Base-by-base conservation (phyloP, 345 rosid species). In the Aegle marmelos region DNA sequence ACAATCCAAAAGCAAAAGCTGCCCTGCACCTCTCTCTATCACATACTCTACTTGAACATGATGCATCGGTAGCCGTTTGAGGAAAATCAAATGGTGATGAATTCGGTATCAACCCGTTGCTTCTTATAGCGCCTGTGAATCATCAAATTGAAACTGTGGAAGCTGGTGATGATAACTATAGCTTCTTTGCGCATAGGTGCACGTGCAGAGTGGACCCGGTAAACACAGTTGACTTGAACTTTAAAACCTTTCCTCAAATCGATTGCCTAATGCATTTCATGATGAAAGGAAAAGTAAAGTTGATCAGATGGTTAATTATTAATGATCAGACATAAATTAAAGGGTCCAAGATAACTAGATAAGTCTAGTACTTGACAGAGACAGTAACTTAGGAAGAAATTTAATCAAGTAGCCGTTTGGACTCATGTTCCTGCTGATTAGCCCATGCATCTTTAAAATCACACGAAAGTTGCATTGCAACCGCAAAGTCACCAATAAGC, bases 1-100 rank as follows among this genome's bases (percentile, higher is more conserved):
- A 82, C 83, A 78, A 76, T 75, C 81, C 78, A 82, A 89, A 84
- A 89, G 88, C 84, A 79, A 90, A 92, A 88, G 88, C 91, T 84
- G 84, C 76, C 70, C 78, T 39, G 45, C 17, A 45, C 50, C 50
- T 68, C 62, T 25, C 63, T 37, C 58, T 30, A 9, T 5, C 22
- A 24, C 9, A 17, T 63, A 50, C 31, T 45, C 48, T 41, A 11
- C 4, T 10, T 41, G 48, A 41, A 14, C 24, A 1, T 62, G 9
- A 13, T 63, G n/a, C 6, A 68, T 27, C 2, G 22, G 56, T 41
- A 41, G 64, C 79, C 77, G 2, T 73, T 68, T n/a, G 80, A 78
- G 73, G 22, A 60, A 48, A 27, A 79, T 10, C 71, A 10, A 28
- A 62, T 34, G 64, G 74, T 68, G 71, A 37, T 80, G 41, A 41